These are phyloP conservation scores for Heimioporus sp. DNA, from an alignment of 768 basidiomycete species.

Conservation along the genomic window DNA sequence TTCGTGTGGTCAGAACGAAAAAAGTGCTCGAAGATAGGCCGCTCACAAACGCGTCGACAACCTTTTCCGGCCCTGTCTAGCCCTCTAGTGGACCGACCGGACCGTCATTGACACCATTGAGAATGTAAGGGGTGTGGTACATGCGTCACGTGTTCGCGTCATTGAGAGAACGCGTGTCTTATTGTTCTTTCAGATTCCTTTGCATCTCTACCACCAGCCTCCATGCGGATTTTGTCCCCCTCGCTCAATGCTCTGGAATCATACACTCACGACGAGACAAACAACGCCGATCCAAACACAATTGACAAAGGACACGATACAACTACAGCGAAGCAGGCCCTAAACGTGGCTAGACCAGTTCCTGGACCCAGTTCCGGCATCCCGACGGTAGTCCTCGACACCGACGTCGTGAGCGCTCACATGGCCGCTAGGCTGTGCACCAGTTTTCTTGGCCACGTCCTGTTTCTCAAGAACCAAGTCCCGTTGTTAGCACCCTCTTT, in stretches of 20 bases:
- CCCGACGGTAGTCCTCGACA: conserved; percentile 47
- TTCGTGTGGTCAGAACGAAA: no score
- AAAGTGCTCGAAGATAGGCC: no score
- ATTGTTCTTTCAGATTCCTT: no score
- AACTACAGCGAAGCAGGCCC: not conserved
- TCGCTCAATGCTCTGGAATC: not conserved
- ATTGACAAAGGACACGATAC: no score
- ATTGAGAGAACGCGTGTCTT: not conserved
- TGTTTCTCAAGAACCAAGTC: conserved; percentile 77
- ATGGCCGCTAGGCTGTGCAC: conserved; percentile 65
- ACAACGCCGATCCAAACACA: no score
- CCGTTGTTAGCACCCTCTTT: conserved; percentile 59
- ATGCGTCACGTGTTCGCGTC: not conserved
- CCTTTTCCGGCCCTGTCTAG: no score
- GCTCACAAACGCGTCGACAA: no score
- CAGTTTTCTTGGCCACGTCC: conserved; percentile 66
- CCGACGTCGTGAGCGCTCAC: conserved; percentile 51
- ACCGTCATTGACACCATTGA: no score
- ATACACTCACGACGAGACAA: no score
- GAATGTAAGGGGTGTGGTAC: no score
- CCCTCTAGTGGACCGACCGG: no score
- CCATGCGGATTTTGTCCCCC: conserved; percentile 15
- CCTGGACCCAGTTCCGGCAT: conserved; percentile 19
- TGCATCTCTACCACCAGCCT: not conserved
- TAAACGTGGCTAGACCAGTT: not conserved